A percentile compares a stretch with the other conserved stretches of the same genome.
phyloP scores from a whole-genome alignment of 2,329 filamentous ascomycete species.

The Penicillium capsulatum region DNA sequence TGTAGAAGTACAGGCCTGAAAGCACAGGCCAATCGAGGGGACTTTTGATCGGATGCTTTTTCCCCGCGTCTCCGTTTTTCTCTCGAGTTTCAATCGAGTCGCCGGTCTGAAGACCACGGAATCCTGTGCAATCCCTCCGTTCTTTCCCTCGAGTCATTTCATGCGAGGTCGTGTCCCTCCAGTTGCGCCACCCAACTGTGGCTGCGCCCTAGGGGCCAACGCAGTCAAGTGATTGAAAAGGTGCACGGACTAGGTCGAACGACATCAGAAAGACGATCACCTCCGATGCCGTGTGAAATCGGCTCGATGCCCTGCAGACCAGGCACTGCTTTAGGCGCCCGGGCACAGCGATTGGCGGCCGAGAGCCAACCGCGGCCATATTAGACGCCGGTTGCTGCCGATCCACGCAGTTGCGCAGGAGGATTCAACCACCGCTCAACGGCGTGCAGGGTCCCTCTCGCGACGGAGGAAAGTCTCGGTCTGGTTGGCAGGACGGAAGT shows the following conservation, averaged over 20 bases:
- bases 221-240: slow-evolving; percentile 13
- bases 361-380: slow-evolving; percentile 3
- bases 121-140: no score
- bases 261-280: not conserved
- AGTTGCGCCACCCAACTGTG: slow-evolving; percentile 10
- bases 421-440: slow-evolving; percentile 2
- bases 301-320: slow-evolving; percentile 9
- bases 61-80: slow-evolving; percentile 11
- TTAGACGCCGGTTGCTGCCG: slow-evolving; percentile 9
- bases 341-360: slow-evolving; percentile 17
- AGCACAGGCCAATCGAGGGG: slow-evolving; percentile 4
- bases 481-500: slow-evolving; percentile 9
- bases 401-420: slow-evolving; percentile 12
- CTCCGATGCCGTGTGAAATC: slow-evolving; percentile 3
- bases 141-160: slow-evolving; percentile 2
- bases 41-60: slow-evolving; percentile 13
- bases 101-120: no score
- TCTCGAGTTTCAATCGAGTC: not conserved
- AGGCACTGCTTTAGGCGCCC: slow-evolving; percentile 20
- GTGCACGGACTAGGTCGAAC: slow-evolving; percentile 14
- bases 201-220: slow-evolving; percentile 16
- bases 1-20: not conserved
- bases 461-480: slow-evolving; percentile 5
- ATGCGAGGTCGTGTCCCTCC: no score
- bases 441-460: no score